Evolutionary conservation across 768 basidiomycete genomes (phyloP).

Genomic region (Suillus variegatus): DNA sequence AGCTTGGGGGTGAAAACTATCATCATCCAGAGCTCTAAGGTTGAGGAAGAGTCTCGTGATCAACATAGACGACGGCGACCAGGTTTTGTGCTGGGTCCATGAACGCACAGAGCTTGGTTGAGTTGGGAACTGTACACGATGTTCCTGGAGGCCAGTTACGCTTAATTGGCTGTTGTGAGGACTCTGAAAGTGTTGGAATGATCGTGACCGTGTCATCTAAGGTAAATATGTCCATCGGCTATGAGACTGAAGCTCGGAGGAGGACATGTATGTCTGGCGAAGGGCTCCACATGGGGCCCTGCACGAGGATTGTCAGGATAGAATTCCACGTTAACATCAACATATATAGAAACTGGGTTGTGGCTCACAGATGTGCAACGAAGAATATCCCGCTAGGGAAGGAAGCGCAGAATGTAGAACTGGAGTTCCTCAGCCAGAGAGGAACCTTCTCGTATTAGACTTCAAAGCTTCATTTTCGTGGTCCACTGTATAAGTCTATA

Average conservation of each 20-base stretch:
- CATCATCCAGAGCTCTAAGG: background rate
- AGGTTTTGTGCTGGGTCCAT: background rate
- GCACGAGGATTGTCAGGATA: background rate
- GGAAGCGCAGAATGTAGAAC: background rate
- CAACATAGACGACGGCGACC: background rate
- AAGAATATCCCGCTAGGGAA: background rate
- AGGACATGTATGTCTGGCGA: background rate
- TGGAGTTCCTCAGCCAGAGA: background rate
- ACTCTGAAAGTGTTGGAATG: background rate
- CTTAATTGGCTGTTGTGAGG: background rate
- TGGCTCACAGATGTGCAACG: background rate
- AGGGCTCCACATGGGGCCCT: background rate
- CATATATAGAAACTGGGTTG: background rate
- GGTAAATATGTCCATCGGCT: background rate
- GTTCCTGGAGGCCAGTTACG: background rate
- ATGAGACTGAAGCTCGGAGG: background rate
- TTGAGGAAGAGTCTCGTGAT: background rate
- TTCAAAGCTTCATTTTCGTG: background rate
- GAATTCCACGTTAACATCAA: background rate
- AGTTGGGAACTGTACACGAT: background rate
- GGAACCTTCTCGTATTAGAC: background rate
- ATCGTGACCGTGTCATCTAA: background rate
- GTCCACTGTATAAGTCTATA: no score
- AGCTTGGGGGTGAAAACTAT: background rate
- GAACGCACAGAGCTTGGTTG: background rate